Evolutionary conservation across 306 rosid species (phyloP).

Genomic region (Cicer pinnatifidum): DNA sequence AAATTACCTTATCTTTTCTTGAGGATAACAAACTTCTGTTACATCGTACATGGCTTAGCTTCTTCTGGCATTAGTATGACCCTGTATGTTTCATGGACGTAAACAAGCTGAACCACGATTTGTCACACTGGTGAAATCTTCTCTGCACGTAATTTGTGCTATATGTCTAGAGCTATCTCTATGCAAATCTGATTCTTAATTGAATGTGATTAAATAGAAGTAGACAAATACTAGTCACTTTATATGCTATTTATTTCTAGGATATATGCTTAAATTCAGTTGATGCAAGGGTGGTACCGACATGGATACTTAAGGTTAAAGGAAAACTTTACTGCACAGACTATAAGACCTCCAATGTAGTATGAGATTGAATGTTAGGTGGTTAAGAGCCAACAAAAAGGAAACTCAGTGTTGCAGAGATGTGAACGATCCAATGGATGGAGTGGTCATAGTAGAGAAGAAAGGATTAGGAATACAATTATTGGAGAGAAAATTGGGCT

Average conservation of each 20-base stretch:
- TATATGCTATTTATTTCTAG: conserved; percentile 1
- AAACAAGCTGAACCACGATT: neutral
- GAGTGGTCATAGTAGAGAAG: neutral
- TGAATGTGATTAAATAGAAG: conserved; percentile 24
- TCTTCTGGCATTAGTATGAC: neutral
- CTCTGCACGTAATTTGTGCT: conserved; percentile 1
- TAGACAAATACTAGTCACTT: conserved; percentile 4
- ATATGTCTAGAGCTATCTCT: conserved; percentile 19
- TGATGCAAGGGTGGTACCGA: neutral
- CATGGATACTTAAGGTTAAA: neutral
- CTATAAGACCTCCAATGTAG: neutral
- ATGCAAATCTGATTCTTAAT: neutral
- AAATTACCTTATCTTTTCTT: neutral
- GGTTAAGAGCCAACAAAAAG: neutral
- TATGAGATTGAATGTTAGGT: conserved; percentile 1
- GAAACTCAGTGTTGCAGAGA: neutral
- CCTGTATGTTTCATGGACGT: neutral
- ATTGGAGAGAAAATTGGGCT: neutral
- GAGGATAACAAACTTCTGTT: conserved; percentile 25
- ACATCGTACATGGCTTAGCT: conserved; percentile 6
- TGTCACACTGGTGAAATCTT: neutral
- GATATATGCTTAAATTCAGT: neutral
- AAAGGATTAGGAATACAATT: neutral
- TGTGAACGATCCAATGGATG: neutral
- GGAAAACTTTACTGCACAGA: neutral